These are phyloP conservation scores for Theobroma grandiflorum DNA, from an alignment of 441 rosid genomes.

Conservation along the genomic window DNA sequence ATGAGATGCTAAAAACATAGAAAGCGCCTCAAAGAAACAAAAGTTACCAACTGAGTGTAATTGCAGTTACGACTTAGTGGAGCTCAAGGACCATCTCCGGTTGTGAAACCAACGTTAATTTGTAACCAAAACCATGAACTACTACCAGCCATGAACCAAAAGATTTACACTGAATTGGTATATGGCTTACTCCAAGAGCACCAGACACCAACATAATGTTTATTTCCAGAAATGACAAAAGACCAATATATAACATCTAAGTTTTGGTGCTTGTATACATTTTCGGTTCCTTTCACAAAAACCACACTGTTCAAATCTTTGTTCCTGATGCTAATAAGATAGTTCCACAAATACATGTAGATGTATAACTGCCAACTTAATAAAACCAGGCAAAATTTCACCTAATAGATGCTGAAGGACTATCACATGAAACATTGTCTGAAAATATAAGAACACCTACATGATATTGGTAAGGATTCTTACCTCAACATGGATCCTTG, in stretches of 20 bases:
- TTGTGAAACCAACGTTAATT: background rate
- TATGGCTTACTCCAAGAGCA: background rate
- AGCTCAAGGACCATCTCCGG: background rate
- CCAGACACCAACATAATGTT: background rate
- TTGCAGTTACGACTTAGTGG: background rate
- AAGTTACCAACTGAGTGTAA: background rate
- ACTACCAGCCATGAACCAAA: background rate
- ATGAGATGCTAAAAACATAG: background rate
- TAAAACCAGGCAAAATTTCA: background rate
- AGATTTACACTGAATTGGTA: background rate
- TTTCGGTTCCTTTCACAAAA: background rate
- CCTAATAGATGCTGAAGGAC: background rate
- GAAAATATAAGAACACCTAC: background rate
- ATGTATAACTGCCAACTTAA: background rate
- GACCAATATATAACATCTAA: background rate
- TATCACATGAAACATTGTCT: background rate
- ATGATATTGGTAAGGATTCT: background rate
- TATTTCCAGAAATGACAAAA: background rate
- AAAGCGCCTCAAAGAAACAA: background rate
- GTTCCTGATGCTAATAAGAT: background rate
- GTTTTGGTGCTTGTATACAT: too few species aligned
- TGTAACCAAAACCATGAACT: background rate
- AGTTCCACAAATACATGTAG: background rate
- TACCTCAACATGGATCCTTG: slow-evolving; percentile 32
- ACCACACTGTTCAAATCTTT: background rate